Evolutionary conservation across 345 rosid species (phyloP).

Genomic region (Geranium rotundifolium): DNA sequence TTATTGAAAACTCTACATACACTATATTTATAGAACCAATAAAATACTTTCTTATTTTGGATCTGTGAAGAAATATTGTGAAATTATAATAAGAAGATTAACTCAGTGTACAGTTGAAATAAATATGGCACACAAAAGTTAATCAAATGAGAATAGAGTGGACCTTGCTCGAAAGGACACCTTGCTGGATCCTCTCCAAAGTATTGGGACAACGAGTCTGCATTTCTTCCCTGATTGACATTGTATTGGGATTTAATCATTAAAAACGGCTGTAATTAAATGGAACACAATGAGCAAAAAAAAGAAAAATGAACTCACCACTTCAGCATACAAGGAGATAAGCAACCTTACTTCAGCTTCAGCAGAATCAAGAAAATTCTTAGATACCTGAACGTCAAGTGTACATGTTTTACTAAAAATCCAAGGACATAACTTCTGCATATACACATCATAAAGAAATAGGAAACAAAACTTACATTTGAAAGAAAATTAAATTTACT

Average conservation of each 20-base stretch:
- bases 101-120: too few species aligned
- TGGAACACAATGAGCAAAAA: not conserved
- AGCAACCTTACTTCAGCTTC: conserved; percentile 84
- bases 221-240: conserved; percentile 77
- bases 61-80: too few species aligned
- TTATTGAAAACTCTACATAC: too few species aligned
- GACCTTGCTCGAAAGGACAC: conserved; percentile 99
- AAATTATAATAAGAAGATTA: too few species aligned
- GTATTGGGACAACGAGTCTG: conserved; percentile 89
- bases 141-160: not conserved
- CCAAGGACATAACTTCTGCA: not conserved
- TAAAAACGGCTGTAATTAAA: not conserved
- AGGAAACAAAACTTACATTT: too few species aligned
- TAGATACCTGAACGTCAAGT: conserved; percentile 43
- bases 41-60: too few species aligned
- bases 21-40: too few species aligned
- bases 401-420: not conserved
- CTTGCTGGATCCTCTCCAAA: conserved; percentile 98
- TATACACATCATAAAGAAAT: not conserved
- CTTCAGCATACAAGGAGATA: conserved; percentile 68
- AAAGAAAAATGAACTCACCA: conserved; percentile 35
- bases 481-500: too few species aligned
- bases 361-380: conserved; percentile 73
- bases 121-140: not conserved
- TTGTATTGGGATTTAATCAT: conserved; percentile 13